Percentiles rank a stretch among this genome's conserved stretches.
Conservation (phyloP, 139 green algal genomes). For the Trebouxia sp. region DNA sequence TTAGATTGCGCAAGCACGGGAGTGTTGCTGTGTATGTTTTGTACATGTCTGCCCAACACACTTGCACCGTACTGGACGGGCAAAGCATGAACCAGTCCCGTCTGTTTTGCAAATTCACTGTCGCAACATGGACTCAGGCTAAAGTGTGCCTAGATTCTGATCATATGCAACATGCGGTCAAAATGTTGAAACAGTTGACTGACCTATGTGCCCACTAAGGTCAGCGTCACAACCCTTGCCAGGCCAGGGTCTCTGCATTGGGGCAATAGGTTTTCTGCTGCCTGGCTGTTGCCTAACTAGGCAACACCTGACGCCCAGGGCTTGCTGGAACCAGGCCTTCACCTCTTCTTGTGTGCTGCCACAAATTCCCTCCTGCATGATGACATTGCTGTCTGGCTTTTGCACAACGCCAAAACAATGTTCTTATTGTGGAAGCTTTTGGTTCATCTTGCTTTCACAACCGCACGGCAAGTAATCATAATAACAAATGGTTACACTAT, state of each 20-base stretch:
- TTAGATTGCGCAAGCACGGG: too few species aligned
- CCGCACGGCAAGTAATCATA: too few species aligned
- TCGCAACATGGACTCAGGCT: not conserved
- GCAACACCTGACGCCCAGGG: conserved; percentile 69
- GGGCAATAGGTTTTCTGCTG: conserved; percentile 9
- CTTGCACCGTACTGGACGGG: too few species aligned
- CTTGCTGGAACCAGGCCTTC: conserved; percentile 60
- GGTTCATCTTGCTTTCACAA: too few species aligned
- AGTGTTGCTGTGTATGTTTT: too few species aligned
- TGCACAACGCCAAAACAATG: not conserved
- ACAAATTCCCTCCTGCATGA: not conserved
- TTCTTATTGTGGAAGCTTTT: too few species aligned
- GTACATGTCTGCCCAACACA: too few species aligned
- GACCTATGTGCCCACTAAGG: not conserved
- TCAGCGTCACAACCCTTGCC: not conserved
- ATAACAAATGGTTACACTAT: too few species aligned
- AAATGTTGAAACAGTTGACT: not conserved
- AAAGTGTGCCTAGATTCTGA: too few species aligned
- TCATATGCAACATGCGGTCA: not conserved
- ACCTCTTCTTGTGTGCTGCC: not conserved
- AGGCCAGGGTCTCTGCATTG: not conserved
- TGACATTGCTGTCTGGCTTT: not conserved
- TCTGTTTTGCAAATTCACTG: too few species aligned
- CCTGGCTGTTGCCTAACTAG: conserved; percentile 61
- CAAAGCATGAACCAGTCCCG: too few species aligned